These are phyloP conservation scores for Calophaca sinica DNA, from an alignment of 306 rosid species.

Conservation along the genomic window DNA sequence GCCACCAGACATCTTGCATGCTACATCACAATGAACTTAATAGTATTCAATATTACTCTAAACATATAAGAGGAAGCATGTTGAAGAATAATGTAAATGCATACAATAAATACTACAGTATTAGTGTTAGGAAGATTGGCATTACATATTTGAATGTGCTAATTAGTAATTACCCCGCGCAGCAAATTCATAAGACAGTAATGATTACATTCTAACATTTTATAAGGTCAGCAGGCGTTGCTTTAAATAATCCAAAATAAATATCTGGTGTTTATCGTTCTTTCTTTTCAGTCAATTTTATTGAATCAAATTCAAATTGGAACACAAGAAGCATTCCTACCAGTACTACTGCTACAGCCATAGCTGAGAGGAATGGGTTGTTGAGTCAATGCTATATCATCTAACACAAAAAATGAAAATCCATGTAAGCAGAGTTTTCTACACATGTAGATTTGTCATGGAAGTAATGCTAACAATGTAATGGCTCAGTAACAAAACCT, in stretches of 20 bases:
- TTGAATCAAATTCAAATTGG: neutral
- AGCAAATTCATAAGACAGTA: too few species aligned
- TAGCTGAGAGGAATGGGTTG: conserved; percentile 49
- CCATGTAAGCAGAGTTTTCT: too few species aligned
- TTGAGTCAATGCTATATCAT: conserved; percentile 46
- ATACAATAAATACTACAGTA: too few species aligned
- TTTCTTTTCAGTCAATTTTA: neutral
- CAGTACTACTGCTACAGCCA: conserved; percentile 62
- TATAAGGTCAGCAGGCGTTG: too few species aligned
- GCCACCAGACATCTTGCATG: neutral
- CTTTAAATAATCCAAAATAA: neutral
- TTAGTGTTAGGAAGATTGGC: too few species aligned
- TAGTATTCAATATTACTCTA: too few species aligned
- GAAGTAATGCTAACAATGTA: neutral
- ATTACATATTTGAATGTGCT: too few species aligned
- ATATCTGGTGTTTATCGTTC: neutral
- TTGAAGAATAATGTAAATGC: too few species aligned
- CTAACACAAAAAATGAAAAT: conserved; percentile 50
- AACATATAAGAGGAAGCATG: too few species aligned
- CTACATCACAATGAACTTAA: conserved; percentile 12
- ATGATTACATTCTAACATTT: too few species aligned
- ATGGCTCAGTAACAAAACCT: too few species aligned
- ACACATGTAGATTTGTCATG: neutral
- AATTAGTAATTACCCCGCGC: too few species aligned
- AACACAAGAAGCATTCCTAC: conserved; percentile 40